A percentile compares a stretch with the other conserved stretches of the same genome.
These are phyloP conservation scores for Allantophomopsis cytisporea DNA, from an alignment of 2,329 filamentous ascomycete species.

Conservation along the genomic window DNA sequence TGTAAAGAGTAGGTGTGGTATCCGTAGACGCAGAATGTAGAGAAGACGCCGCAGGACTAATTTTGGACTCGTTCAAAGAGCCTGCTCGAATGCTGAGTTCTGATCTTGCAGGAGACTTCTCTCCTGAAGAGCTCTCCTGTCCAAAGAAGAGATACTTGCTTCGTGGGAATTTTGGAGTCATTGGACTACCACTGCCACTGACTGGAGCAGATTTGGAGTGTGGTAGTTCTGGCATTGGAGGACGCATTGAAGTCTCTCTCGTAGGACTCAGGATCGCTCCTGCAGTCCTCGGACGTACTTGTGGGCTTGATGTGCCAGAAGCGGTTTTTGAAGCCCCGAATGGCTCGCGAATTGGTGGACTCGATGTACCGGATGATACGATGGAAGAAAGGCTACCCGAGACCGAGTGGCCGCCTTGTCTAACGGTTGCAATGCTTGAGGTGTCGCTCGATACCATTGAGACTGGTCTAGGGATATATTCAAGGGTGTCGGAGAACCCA, in stretches of 20 bases:
- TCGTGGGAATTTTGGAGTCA: constrained; percentile 15
- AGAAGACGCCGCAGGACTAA: constrained; percentile 4
- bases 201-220: constrained; percentile 10
- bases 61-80: constrained; percentile 10
- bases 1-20: constrained; percentile 11
- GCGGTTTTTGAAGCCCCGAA: constrained; percentile 22
- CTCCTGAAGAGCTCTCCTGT: constrained; percentile 15
- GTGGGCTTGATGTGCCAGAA: constrained; percentile 25
- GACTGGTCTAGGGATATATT: constrained; percentile 71
- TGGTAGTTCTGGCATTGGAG: constrained; percentile 28
- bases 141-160: constrained; percentile 20
- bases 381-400: constrained; percentile 73
- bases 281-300: constrained; percentile 54
- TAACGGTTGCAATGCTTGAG: constrained; percentile 60
- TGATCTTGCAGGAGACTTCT: constrained; percentile 29
- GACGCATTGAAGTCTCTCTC: constrained; percentile 40
- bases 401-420: constrained; percentile 52
- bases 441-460: constrained; percentile 79
- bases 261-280: constrained; percentile 41
- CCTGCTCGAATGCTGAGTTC: too few relatives aligned
- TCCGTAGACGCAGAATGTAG: constrained; percentile 3
- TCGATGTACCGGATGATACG: constrained; percentile 43
- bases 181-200: constrained; percentile 19
- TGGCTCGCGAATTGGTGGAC: constrained; percentile 23
- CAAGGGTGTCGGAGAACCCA: constrained; percentile 72